Conservation (phyloP, 2,329 filamentous ascomycete genomes). For the Talaromyces sp. region DNA sequence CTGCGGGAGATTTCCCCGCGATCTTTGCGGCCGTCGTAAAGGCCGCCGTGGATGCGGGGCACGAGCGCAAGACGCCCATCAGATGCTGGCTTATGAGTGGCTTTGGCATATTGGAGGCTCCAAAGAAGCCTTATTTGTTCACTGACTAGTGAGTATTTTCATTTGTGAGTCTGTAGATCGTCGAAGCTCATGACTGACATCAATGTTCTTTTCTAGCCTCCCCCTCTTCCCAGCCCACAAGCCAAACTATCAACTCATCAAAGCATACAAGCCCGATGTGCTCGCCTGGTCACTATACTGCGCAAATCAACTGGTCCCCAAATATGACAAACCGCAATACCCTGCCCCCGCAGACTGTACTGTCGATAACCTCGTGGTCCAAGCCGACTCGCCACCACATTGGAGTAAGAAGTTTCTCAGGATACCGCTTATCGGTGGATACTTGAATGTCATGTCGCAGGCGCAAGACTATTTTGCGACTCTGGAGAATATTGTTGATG, state of each 20-base stretch:
- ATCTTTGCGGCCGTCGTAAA: conserved; percentile 27
- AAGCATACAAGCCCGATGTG: conserved; percentile 20
- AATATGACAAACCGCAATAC: conserved; percentile 21
- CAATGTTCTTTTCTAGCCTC: conserved; percentile 16
- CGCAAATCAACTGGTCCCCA: conserved; percentile 24
- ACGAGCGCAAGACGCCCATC: conserved; percentile 23
- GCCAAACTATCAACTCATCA: conserved; percentile 25
- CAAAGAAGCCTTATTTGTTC: conserved; percentile 24
- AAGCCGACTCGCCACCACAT: conserved; percentile 17
- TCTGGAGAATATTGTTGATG: conserved; percentile 22
- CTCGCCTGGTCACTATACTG: conserved; percentile 29
- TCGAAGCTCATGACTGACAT: neutral
- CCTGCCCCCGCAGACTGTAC: conserved; percentile 23
- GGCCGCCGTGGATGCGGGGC: conserved; percentile 24
- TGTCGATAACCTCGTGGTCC: conserved; percentile 24
- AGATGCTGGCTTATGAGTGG: conserved; percentile 29
- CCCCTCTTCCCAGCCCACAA: conserved; percentile 26
- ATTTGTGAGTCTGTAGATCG: neutral
- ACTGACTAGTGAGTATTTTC: conserved; percentile 23
- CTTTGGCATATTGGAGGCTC: conserved; percentile 24
- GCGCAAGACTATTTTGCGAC: conserved; percentile 17
- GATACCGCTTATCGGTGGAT: conserved; percentile 21
- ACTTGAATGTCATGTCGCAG: conserved; percentile 22
- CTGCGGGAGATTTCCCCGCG: conserved; percentile 22
- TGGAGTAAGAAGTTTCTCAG: conserved; percentile 20